Evolutionary conservation across 352 stramenopile genomes (phyloP).

Genomic region (Globisporangium sylvaticum): DNA sequence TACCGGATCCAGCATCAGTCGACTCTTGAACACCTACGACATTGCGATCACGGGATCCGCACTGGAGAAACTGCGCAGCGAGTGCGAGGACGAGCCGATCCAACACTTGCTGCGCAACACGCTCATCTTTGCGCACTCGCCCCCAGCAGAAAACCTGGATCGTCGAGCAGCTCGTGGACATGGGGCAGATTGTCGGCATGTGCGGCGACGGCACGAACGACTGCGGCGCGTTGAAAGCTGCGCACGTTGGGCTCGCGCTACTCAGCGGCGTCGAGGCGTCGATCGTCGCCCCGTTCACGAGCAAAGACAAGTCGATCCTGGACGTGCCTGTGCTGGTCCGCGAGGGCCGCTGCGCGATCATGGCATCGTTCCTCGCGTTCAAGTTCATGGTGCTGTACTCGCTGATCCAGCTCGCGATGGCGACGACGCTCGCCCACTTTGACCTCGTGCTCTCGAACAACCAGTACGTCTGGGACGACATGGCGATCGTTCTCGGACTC

Average conservation of each 20-base stretch:
- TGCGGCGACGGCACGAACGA: constrained; percentile 82
- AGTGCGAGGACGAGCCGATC: neutral
- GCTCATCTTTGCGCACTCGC: neutral
- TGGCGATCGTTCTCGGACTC: neutral
- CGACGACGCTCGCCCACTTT: neutral
- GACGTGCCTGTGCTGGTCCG: constrained; percentile 70
- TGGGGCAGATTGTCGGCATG: constrained; percentile 43
- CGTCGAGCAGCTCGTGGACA: neutral
- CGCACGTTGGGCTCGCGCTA: constrained; percentile 84
- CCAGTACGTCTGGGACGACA: neutral
- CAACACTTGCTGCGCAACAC: neutral
- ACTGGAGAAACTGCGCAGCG: neutral
- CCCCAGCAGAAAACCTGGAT: neutral
- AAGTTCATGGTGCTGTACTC: constrained; percentile 66
- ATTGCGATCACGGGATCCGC: neutral
- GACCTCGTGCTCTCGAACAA: neutral
- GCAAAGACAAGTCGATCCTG: constrained; percentile 65
- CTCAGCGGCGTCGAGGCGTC: constrained; percentile 48
- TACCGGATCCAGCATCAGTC: neutral
- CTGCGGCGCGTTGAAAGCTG: constrained; percentile 84
- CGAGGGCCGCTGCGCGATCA: constrained; percentile 82
- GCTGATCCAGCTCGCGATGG: neutral
- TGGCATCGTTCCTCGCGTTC: constrained; percentile 43
- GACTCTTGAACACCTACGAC: neutral
- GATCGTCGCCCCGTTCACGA: constrained; percentile 87